Evolutionary conservation across 331 rosid species (phyloP).

Genomic region (Pyracantha coccinea): DNA sequence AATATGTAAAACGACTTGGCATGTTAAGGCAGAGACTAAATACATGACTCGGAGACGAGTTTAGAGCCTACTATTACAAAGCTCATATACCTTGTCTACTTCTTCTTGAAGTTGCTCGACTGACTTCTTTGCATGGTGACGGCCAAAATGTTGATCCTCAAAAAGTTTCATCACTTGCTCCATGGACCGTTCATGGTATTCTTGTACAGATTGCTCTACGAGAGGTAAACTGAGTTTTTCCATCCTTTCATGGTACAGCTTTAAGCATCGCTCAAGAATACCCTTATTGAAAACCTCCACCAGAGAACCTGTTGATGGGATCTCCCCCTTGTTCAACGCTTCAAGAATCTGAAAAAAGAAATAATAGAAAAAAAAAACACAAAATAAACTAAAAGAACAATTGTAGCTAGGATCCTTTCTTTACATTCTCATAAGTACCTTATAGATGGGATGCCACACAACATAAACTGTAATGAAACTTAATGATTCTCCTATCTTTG

Average conservation of each 20-base stretch:
- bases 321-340: conserved; percentile 98
- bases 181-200: conserved; percentile 48
- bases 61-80: background rate
- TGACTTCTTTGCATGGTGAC: conserved; percentile 90
- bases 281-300: conserved; percentile 95
- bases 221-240: conserved; percentile 50
- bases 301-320: conserved; percentile 96
- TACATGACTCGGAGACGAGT: background rate
- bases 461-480: background rate
- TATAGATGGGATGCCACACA: background rate
- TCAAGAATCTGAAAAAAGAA: conserved; percentile 66
- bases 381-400: conserved; percentile 4
- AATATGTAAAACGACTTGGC: background rate
- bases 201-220: conserved; percentile 47
- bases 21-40: too few species aligned
- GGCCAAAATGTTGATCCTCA: conserved; percentile 89
- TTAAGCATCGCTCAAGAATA: conserved; percentile 83
- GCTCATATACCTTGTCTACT: conserved; percentile 50
- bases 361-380: conserved; percentile 10
- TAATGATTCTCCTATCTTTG: background rate
- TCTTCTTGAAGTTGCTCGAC: conserved; percentile 68
- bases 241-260: conserved; percentile 60
- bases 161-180: conserved; percentile 50
- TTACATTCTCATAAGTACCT: background rate
- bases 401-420: background rate